These are phyloP conservation scores for Entrophospora sp. DNA, from an alignment of 192 early-diverging fungal genomes.

Conservation along the genomic window DNA sequence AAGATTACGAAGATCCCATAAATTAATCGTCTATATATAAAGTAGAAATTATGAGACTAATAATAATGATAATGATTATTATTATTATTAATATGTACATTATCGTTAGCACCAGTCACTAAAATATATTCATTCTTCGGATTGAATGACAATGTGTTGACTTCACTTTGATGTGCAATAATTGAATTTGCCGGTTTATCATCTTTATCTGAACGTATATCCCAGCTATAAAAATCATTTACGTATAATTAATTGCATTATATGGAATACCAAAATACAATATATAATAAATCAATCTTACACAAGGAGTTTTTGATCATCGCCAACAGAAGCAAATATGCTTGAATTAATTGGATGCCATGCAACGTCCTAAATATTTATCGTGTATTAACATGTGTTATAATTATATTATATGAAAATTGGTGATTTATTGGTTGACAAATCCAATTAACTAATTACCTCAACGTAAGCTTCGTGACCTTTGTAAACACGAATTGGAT, in stretches of 20 bases:
- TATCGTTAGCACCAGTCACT: conserved; percentile 90
- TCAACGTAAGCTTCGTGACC: conserved; percentile 91
- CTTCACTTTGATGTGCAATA: conserved; percentile 80
- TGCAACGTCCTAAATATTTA: conserved; percentile 66
- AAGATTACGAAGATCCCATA: conserved; percentile 96
- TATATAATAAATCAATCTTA: conserved; percentile 28
- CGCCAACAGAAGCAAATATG: conserved; percentile 94
- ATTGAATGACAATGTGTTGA: conserved; percentile 94
- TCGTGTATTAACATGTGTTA: neutral
- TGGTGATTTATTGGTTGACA: no score
- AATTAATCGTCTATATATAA: conserved; percentile 58
- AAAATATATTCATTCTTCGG: conserved; percentile 83
- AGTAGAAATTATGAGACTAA: neutral
- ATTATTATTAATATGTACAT: conserved; percentile 31
- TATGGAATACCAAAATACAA: no score
- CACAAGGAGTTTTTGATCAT: conserved; percentile 89
- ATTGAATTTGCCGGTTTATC: conserved; percentile 61
- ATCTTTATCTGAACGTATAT: conserved; percentile 64
- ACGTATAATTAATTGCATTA: neutral
- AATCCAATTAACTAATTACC: conserved; percentile 31
- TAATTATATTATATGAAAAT: no score
- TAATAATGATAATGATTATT: neutral
- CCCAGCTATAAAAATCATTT: conserved; percentile 60
- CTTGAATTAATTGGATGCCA: conserved; percentile 80
- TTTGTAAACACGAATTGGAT: conserved; percentile 67